Evolutionary conservation across 2,329 filamentous ascomycete species (phyloP), one percentile per base, ranked within the genome.

Genomic region (Ceratocystis destructans): DNA sequence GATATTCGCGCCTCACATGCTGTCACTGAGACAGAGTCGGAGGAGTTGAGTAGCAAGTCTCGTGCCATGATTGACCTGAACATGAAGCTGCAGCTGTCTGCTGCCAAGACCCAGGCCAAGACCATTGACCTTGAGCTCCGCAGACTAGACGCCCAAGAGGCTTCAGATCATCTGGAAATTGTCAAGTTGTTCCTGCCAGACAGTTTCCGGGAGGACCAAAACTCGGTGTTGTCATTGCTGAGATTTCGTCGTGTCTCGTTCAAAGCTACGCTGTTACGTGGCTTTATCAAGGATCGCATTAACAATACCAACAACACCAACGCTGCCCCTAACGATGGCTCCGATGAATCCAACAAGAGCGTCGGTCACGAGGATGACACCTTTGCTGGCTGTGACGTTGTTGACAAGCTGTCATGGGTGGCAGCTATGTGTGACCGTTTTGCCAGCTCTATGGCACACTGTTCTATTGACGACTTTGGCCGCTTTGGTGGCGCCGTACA

Each of bases 61-160:
- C 85, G 91, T 69, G 91, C 93, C 65, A 96, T 99, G 87, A 89
- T 96, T 84, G 93, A 99, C 72, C 82, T 99, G 59, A 97, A 97
- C 75, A 84, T 93, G 82, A 95, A 96, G 76, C 82, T 99, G 55
- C 93, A 96, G 73, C 83, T 89, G 66, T 95, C 91, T 12, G 91
- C 91, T 10, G 84, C 90, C 50, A 96, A 96, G 78, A 88, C 93
- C 2, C 93, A 96, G 74, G 87, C 90, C 72, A 97, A 96, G 78
- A 91, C 91, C 0, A 96, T 99, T 69, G 92, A 96, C 70, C 80
- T 96, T 37, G 92, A 97, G 74, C 79, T 97, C 67, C 84, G 88
- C 64, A 87, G 88, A 66, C 83, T 97, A 73, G 90, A 96, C 71
- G 91, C 92, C 0, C 87, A 95, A 71, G 90, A 97, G 77, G 89